Conservation (phyloP, 257 asterid species). For the Orobanche coerulescens region DNA sequence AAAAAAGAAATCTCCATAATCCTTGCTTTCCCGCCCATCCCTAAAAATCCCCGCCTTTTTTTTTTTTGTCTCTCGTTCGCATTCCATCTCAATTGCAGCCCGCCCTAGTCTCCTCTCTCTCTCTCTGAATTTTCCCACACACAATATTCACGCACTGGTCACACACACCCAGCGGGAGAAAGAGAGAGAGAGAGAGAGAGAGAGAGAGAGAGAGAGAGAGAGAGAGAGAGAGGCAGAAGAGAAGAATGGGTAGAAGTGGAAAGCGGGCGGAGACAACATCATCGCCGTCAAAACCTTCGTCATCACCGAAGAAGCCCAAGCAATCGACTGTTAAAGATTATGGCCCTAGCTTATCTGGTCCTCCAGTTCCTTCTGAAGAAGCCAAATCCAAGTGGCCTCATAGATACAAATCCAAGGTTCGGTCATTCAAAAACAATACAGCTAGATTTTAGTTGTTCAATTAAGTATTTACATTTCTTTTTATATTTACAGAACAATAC, state of each 20-base stretch:
- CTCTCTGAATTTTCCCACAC: not conserved
- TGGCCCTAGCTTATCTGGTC: not conserved
- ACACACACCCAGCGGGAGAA: too few relatives aligned
- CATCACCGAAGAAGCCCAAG: slow-evolving; percentile 15
- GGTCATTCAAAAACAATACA: not conserved
- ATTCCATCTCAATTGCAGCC: not conserved
- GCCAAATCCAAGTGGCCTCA: slow-evolving; percentile 30
- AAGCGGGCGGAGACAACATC: slow-evolving; percentile 11
- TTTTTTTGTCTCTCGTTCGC: not conserved
- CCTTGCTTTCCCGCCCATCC: not conserved
- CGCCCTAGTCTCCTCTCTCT: not conserved
- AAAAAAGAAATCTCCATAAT: too few relatives aligned
- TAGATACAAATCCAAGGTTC: slow-evolving; percentile 27
- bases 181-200: too few relatives aligned
- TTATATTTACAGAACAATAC: slow-evolving; percentile 11
- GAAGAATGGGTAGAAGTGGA: slow-evolving; percentile 10
- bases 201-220: too few relatives aligned
- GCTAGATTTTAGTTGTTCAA: not conserved
- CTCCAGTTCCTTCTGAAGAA: slow-evolving; percentile 16
- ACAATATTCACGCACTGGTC: not conserved
- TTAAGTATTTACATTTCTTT: not conserved
- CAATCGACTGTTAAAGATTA: not conserved
- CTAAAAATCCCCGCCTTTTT: not conserved
- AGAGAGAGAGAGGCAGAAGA: not conserved
- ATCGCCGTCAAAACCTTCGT: slow-evolving; percentile 11